These are phyloP conservation scores for Leccinum boreale DNA, from an alignment of 768 basidiomycete species.

Conservation along the genomic window DNA sequence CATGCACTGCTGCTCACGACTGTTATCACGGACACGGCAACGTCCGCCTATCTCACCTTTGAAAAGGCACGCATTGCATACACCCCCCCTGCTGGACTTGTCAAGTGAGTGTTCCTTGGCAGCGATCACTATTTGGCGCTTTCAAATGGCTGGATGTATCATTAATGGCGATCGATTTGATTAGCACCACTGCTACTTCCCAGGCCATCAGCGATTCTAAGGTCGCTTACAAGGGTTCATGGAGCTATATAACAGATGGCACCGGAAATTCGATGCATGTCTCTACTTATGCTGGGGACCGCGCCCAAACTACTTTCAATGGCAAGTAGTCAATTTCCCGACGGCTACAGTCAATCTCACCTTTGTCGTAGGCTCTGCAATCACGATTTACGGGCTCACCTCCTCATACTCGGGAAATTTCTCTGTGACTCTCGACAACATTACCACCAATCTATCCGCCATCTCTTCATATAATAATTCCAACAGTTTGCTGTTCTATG, in stretches of 20 bases:
- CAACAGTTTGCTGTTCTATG: constrained; percentile 59
- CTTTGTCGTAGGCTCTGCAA: constrained; percentile 49
- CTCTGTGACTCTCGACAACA: constrained; percentile 53
- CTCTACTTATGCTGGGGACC: constrained; percentile 44
- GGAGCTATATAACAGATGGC: constrained; percentile 42
- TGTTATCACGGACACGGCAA: constrained; percentile 32
- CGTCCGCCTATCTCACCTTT: constrained; percentile 48
- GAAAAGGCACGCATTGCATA: constrained; percentile 53
- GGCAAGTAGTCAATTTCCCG: constrained; percentile 36
- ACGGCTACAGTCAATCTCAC: background rate
- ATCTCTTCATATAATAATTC: constrained; percentile 50
- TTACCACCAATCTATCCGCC: constrained; percentile 45
- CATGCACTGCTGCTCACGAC: constrained; percentile 59
- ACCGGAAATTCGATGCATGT: constrained; percentile 30
- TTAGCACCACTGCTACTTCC: constrained; percentile 35
- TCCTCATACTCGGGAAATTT: constrained; percentile 58
- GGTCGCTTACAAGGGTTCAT: constrained; percentile 53
- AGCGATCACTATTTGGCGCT: constrained; percentile 2
- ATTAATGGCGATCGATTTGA: constrained; percentile 22
- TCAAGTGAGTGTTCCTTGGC: constrained; percentile 34
- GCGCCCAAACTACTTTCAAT: constrained; percentile 40
- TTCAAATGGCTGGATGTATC: constrained; percentile 7
- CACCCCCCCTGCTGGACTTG: constrained; percentile 26
- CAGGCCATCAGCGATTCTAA: constrained; percentile 41
- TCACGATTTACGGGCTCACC: constrained; percentile 58